Evolutionary conservation across 2,329 filamentous ascomycete species (phyloP).

Genomic region (Chaetomiaceae sp.): DNA sequence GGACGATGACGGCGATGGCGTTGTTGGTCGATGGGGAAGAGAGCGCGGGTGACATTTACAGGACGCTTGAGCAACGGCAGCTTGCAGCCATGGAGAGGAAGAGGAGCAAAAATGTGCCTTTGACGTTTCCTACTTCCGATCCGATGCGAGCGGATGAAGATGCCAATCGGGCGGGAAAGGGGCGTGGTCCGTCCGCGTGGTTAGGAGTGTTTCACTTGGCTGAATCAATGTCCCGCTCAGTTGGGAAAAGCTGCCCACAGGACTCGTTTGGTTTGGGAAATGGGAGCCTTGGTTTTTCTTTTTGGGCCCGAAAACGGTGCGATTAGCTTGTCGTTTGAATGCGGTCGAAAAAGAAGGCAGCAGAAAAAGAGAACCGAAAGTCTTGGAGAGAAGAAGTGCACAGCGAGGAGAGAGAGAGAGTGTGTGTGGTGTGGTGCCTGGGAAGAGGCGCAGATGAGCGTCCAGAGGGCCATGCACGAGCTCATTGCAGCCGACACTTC

Average conservation of each 20-base stretch:
- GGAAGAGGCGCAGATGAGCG: slow-evolving; percentile 11
- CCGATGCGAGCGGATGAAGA: background rate
- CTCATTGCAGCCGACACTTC: slow-evolving; percentile 11
- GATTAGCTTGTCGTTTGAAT: no score
- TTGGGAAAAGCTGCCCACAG: background rate
- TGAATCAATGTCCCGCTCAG: background rate
- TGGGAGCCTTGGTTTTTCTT: background rate
- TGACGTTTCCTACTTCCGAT: slow-evolving; percentile 7
- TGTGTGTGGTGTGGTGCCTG: slow-evolving; percentile 5
- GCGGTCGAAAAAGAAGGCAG: no score
- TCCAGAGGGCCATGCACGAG: slow-evolving; percentile 15
- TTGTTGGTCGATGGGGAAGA: background rate
- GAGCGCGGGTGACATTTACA: slow-evolving; percentile 3
- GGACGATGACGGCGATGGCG: background rate
- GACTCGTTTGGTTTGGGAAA: background rate
- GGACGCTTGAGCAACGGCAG: background rate
- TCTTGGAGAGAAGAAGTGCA: no score
- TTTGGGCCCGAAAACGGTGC: background rate
- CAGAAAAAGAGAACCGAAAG: no score
- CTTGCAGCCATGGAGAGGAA: background rate
- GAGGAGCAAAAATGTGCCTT: background rate
- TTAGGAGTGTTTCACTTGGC: slow-evolving; percentile 10
- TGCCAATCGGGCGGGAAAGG: slow-evolving; percentile 1
- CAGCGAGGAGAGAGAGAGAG: background rate
- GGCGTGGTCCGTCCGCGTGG: background rate